Evolutionary conservation across 768 basidiomycete genomes (phyloP).

Genomic region (Phanerochaete carnosa): DNA sequence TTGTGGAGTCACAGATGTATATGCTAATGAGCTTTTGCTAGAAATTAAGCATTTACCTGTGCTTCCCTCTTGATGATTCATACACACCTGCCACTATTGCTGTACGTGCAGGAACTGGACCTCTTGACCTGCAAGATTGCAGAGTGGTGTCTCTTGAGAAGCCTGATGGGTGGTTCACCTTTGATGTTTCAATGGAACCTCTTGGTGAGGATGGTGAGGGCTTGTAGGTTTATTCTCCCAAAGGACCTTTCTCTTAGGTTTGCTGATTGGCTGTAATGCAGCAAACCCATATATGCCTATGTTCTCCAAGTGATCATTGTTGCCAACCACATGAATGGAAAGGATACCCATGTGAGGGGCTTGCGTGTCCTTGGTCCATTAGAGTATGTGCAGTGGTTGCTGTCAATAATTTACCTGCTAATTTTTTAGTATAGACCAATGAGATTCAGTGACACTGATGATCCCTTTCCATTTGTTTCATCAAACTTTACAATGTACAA

Average conservation of each 20-base stretch:
- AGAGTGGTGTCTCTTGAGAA: conserved; percentile 81
- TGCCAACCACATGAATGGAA: conserved; percentile 96
- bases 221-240: conserved; percentile 47
- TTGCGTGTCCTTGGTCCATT: conserved; percentile 81
- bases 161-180: conserved; percentile 92
- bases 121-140: conserved; percentile 90
- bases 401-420: not conserved
- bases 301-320: conserved; percentile 88
- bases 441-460: conserved; percentile 42
- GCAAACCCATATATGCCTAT: conserved; percentile 86
- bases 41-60: conserved; percentile 86
- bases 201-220: conserved; percentile 71
- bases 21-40: conserved; percentile 26
- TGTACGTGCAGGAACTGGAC: conserved; percentile 88
- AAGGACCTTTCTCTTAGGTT: not conserved
- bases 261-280: conserved; percentile 29
- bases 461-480: conserved; percentile 68
- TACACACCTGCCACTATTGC: conserved; percentile 93
- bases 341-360: conserved; percentile 97
- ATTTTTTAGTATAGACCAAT: conserved; percentile 11
- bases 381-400: conserved; percentile 51
- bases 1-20: not conserved
- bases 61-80: conserved; percentile 85
- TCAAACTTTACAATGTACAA: conserved; percentile 74
- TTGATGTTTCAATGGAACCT: conserved; percentile 77